A percentile compares a stretch with the other conserved stretches of the same genome.
These are phyloP conservation scores for Mortierella sp. DNA, from an alignment of 371 early-diverging fungal genomes.

Conservation along the genomic window DNA sequence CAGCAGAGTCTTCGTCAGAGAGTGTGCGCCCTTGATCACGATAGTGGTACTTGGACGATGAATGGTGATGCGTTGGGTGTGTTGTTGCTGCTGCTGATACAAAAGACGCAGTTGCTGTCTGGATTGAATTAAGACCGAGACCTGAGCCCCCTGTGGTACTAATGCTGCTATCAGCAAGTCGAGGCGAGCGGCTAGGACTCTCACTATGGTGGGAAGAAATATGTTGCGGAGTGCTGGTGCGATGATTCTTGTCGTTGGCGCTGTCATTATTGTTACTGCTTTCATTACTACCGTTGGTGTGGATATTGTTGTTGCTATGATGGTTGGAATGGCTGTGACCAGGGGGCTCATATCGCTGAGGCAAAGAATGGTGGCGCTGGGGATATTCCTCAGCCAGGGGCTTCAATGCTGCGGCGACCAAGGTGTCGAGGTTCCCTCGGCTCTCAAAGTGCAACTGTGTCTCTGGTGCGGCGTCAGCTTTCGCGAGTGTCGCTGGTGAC, in stretches of 20 bases:
- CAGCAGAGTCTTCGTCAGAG: constrained; percentile 47
- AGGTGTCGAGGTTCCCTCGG: constrained; percentile 46
- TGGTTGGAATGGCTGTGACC: constrained; percentile 1
- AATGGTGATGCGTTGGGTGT: neutral
- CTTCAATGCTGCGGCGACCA: constrained; percentile 52
- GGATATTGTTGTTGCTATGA: constrained; percentile 2
- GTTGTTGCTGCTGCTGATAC: neutral
- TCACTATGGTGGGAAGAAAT: neutral
- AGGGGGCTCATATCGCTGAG: constrained; percentile 2
- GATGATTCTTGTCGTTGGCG: neutral
- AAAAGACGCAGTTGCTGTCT: neutral
- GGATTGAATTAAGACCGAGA: neutral
- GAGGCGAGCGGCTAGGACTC: neutral
- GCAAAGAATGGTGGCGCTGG: constrained; percentile 12
- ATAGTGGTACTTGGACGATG: constrained; percentile 28
- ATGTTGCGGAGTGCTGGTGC: neutral
- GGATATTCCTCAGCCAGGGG: constrained; percentile 22
- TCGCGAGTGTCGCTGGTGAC: neutral
- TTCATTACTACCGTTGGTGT: neutral
- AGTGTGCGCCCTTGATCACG: constrained; percentile 26
- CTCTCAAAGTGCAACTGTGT: constrained; percentile 22
- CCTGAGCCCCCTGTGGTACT: neutral
- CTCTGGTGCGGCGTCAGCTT: neutral
- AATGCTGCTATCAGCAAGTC: neutral
- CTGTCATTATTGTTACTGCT: neutral